Conservation (phyloP, 139 green algal species). For the Ulvella scutata region DNA sequence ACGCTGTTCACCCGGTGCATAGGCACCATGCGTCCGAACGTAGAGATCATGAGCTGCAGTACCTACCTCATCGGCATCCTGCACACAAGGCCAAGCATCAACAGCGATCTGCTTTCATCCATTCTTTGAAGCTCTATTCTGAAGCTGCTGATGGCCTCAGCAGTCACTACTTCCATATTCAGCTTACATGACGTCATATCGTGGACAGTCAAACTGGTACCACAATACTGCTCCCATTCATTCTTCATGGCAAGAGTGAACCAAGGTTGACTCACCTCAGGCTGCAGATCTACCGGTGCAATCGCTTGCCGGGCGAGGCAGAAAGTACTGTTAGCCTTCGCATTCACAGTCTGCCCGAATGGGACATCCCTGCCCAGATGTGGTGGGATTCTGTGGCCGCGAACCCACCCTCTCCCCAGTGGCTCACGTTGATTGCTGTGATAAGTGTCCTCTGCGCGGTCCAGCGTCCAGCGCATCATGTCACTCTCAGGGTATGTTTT, state of each 20-base stretch:
- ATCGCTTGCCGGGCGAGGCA: background rate
- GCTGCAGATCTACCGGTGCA: background rate
- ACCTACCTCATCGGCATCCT: constrained; percentile 12
- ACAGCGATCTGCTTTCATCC: background rate
- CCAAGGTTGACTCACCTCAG: background rate
- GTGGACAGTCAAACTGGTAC: no score
- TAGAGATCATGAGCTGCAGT: constrained; percentile 18
- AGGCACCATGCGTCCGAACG: constrained; percentile 35
- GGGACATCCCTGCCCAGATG: constrained; percentile 26
- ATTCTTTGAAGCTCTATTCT: no score
- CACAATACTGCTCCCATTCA: no score
- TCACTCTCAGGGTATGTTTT: constrained; percentile 29
- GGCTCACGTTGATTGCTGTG: constrained; percentile 39
- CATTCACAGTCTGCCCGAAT: constrained; percentile 32
- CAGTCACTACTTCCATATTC: constrained; percentile 19
- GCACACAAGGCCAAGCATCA: background rate
- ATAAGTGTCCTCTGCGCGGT: constrained; percentile 41
- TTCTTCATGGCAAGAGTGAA: no score
- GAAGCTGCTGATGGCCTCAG: constrained; percentile 26
- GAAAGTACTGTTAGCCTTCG: constrained; percentile 18
- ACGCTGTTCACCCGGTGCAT: constrained; percentile 39
- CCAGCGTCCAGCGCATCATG: constrained; percentile 37
- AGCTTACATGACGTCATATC: background rate
- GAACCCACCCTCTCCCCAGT: constrained; percentile 27
- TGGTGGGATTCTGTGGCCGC: constrained; percentile 40